phyloP scores from a whole-genome alignment of 176 grass and related monocot species.

The Hordeum vulgare region DNA sequence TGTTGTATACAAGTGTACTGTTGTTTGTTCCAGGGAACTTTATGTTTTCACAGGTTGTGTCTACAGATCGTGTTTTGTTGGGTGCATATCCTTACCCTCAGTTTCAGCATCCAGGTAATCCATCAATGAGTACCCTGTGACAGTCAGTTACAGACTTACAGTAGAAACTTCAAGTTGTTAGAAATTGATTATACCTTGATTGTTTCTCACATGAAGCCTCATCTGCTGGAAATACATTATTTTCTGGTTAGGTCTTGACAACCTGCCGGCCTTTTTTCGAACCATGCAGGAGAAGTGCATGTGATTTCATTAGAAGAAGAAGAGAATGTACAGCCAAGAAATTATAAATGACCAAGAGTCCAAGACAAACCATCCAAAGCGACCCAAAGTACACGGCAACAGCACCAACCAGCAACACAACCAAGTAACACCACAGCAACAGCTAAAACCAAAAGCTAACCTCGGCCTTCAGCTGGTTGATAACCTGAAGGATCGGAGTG shows the following conservation, averaged over 20 bases:
- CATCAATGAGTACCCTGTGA: not conserved
- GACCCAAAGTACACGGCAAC: too few species aligned
- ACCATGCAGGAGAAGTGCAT: too few species aligned
- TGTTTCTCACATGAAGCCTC: not conserved
- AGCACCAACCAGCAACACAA: too few species aligned
- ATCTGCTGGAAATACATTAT: not conserved
- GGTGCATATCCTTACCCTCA: not conserved
- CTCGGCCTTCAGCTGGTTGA: too few species aligned
- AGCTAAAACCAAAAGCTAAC: too few species aligned
- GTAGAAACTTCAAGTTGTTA: not conserved
- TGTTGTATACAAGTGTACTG: not conserved
- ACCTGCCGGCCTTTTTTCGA: not conserved
- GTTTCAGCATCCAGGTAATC: not conserved
- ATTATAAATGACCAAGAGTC: too few species aligned
- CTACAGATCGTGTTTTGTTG: not conserved
- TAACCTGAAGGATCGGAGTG: too few species aligned
- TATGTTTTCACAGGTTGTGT: not conserved
- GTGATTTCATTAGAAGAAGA: too few species aligned
- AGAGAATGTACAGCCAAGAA: too few species aligned
- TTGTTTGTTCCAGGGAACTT: not conserved
- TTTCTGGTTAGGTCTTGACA: not conserved
- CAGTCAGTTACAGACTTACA: too few species aligned
- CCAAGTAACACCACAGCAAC: too few species aligned
- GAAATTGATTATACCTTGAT: not conserved
- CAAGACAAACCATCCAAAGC: too few species aligned